Percentiles rank a stretch among this genome's conserved stretches.
phyloP scores from a whole-genome alignment of 2,329 filamentous ascomycete genomes.

The Ceratocystis colombiana region DNA sequence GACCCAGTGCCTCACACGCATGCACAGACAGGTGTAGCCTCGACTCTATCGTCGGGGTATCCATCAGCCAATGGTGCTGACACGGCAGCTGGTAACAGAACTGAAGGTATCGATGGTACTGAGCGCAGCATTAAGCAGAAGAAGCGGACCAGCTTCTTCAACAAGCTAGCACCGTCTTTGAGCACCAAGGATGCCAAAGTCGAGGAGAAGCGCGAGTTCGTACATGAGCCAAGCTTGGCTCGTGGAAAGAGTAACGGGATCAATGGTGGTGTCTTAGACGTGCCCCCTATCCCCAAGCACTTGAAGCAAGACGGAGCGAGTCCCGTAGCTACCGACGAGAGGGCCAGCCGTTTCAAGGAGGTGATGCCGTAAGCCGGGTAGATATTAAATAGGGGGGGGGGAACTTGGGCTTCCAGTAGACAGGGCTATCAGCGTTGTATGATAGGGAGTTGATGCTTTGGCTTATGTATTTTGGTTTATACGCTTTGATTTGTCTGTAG shows the following conservation, averaged over 20 bases:
- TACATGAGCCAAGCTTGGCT: slow-evolving; percentile 13
- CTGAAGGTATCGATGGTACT: neutral
- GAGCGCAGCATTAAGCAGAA: slow-evolving; percentile 15
- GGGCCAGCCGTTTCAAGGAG: slow-evolving; percentile 22
- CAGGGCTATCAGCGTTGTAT: neutral
- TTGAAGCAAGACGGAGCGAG: neutral
- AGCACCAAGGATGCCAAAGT: slow-evolving; percentile 13
- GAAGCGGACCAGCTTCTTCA: slow-evolving; percentile 20
- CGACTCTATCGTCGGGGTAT: no score
- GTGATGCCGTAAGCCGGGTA: slow-evolving; percentile 13
- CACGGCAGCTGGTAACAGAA: neutral
- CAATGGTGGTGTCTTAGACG: neutral
- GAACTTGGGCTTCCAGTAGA: neutral
- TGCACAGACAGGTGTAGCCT: neutral
- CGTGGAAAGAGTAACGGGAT: slow-evolving; percentile 2
- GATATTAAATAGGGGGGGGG: neutral
- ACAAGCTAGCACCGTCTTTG: slow-evolving; percentile 15
- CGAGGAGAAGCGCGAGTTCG: slow-evolving; percentile 22
- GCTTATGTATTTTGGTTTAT: neutral
- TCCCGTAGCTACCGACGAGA: neutral
- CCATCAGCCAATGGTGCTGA: neutral
- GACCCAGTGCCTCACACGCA: slow-evolving; percentile 11
- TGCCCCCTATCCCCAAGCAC: neutral
- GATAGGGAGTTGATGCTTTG: neutral
- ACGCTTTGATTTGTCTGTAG: neutral